Percentiles rank a stretch among this genome's conserved stretches.
Evolutionary conservation across 495 filamentous ascomycete species (phyloP).

Genomic region (Talaromyces ruber): DNA sequence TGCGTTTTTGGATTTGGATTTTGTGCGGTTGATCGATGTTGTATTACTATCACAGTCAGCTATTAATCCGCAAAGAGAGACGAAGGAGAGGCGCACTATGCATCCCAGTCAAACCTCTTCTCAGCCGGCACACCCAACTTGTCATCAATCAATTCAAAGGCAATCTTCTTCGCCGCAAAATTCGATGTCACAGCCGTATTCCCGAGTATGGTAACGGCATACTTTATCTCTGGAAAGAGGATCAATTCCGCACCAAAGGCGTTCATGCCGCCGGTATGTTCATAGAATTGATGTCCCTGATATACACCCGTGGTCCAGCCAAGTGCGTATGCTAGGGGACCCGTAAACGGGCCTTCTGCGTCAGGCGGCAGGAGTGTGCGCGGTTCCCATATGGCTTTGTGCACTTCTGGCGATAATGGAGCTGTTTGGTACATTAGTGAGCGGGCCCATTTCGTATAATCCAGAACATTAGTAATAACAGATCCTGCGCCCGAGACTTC

Average conservation of each 20-base stretch:
- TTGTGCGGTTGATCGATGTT: neutral
- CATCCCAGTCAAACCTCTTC: constrained; percentile 5
- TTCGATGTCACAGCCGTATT: constrained; percentile 17
- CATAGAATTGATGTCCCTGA: constrained; percentile 27
- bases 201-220: constrained; percentile 29
- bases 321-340: constrained; percentile 28
- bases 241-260: constrained; percentile 35
- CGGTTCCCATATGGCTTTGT: constrained; percentile 7
- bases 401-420: constrained; percentile 5
- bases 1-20: constrained; percentile 1
- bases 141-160: constrained; percentile 3
- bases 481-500: constrained; percentile 36
- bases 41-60: neutral
- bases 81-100: neutral
- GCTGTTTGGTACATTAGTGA: constrained; percentile 16
- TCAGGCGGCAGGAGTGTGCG: constrained; percentile 7
- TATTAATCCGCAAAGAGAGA: neutral
- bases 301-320: constrained; percentile 34
- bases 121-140: neutral
- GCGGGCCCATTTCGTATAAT: constrained; percentile 42
- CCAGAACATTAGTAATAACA: constrained; percentile 37
- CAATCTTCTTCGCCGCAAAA: neutral
- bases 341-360: constrained; percentile 10
- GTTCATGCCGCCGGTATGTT: constrained; percentile 32
- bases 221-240: constrained; percentile 33